Evolutionary conservation across 139 green algal genomes (phyloP).

Genomic region (Spirogloea muscicola): DNA sequence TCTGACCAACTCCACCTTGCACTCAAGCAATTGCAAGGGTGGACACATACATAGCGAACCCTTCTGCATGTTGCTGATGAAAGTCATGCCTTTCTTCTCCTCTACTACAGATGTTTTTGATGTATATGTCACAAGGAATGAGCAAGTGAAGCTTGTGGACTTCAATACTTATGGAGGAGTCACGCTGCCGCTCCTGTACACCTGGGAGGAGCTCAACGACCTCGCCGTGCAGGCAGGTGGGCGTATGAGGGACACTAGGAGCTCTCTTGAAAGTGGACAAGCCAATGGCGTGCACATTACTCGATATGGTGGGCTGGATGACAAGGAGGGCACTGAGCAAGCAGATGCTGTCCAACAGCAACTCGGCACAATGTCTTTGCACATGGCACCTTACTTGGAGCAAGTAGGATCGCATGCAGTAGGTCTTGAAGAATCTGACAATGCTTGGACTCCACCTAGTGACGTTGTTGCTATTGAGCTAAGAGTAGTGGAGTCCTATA

Average conservation of each 20-base stretch:
- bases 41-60: neutral
- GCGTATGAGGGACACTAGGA: neutral
- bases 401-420: neutral
- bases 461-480: slow-evolving; percentile 20
- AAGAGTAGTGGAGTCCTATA: neutral
- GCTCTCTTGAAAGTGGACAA: neutral
- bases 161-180: slow-evolving; percentile 77
- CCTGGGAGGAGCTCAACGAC: slow-evolving; percentile 59
- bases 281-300: neutral
- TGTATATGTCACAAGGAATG: slow-evolving; percentile 70
- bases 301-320: neutral
- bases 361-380: neutral
- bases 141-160: slow-evolving; percentile 73
- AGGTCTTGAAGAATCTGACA: neutral
- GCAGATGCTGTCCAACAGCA: neutral
- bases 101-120: slow-evolving; percentile 60
- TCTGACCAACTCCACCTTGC: neutral
- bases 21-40: neutral
- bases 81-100: slow-evolving; percentile 18
- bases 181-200: slow-evolving; percentile 83
- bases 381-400: neutral
- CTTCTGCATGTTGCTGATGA: neutral
- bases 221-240: neutral
- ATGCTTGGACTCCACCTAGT: neutral
- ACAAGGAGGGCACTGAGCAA: neutral